phyloP scores from a whole-genome alignment of 495 filamentous ascomycete species.

The Penicillium nucicola region DNA sequence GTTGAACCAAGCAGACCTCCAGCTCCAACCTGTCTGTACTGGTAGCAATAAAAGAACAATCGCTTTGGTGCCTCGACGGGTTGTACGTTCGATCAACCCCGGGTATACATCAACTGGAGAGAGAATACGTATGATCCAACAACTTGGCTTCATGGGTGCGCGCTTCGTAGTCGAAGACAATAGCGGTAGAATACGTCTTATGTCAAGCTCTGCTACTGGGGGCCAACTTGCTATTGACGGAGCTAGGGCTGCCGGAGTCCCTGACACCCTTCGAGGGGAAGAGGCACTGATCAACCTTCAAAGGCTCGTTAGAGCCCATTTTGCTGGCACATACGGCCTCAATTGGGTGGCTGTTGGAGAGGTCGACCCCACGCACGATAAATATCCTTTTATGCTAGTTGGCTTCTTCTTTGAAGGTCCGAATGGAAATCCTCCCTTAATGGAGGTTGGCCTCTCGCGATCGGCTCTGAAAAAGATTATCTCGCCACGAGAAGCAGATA shows the following conservation, averaged over 20 bases:
- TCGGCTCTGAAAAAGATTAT: not conserved
- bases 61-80: not conserved
- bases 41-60: not conserved
- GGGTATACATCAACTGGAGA: not conserved
- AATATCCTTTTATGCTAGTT: not conserved
- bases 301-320: not conserved
- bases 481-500: not conserved
- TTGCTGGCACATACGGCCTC: not conserved
- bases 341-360: not conserved
- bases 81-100: not conserved
- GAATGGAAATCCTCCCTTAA: not conserved
- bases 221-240: not conserved
- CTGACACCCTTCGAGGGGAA: not conserved
- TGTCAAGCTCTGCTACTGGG: not conserved
- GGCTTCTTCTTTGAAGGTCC: not conserved
- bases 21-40: not conserved
- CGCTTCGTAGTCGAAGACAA: not conserved
- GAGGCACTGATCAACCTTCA: not conserved
- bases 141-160: not conserved
- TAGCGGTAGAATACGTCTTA: not conserved
- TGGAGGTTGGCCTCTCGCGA: not conserved
- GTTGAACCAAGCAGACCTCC: not conserved
- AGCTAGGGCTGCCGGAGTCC: not conserved
- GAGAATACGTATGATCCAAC: not conserved
- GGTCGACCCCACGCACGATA: not conserved